Percentiles rank a stretch among this genome's conserved stretches.
Evolutionary conservation across 306 rosid genomes (phyloP).

Genomic region (Luffa aegyptiaca): DNA sequence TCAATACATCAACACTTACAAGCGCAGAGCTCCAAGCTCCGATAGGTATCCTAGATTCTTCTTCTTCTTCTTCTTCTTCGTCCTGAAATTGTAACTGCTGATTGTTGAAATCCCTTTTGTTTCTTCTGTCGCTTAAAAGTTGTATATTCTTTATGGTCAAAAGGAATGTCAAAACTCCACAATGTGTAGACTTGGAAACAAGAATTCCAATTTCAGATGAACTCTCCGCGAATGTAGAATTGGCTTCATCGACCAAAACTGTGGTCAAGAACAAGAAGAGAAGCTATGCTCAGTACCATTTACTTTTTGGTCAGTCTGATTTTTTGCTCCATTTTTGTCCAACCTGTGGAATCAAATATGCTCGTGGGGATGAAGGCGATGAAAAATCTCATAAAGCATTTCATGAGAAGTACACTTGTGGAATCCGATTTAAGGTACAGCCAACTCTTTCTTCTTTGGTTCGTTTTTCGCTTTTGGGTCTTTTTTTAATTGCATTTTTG

Average conservation of each 20-base stretch:
- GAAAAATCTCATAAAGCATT: slow-evolving; percentile 66
- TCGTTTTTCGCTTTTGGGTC: slow-evolving; percentile 1
- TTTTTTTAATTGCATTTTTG: background rate
- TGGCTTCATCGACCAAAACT: slow-evolving; percentile 15
- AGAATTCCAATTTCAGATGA: background rate
- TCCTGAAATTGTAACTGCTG: background rate
- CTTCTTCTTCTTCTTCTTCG: background rate
- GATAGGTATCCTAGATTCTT: slow-evolving; percentile 12
- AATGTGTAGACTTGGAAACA: background rate
- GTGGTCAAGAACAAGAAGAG: slow-evolving; percentile 64
- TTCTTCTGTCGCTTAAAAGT: background rate
- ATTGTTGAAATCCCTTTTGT: background rate
- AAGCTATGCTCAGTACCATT: slow-evolving; percentile 69
- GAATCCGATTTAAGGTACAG: slow-evolving; percentile 56
- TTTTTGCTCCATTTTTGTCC: slow-evolving; percentile 50
- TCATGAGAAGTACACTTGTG: slow-evolving; percentile 48
- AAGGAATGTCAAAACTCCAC: slow-evolving; percentile 11
- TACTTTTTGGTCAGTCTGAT: slow-evolving; percentile 74
- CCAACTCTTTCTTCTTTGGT: background rate
- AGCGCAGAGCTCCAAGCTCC: slow-evolving; percentile 29
- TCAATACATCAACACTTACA: slow-evolving; percentile 32
- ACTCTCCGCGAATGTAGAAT: background rate
- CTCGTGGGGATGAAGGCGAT: slow-evolving; percentile 50
- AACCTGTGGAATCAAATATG: slow-evolving; percentile 48
- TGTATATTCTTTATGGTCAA: background rate